Conservation (phyloP, 495 filamentous ascomycete species). For the Physcia stellaris region DNA sequence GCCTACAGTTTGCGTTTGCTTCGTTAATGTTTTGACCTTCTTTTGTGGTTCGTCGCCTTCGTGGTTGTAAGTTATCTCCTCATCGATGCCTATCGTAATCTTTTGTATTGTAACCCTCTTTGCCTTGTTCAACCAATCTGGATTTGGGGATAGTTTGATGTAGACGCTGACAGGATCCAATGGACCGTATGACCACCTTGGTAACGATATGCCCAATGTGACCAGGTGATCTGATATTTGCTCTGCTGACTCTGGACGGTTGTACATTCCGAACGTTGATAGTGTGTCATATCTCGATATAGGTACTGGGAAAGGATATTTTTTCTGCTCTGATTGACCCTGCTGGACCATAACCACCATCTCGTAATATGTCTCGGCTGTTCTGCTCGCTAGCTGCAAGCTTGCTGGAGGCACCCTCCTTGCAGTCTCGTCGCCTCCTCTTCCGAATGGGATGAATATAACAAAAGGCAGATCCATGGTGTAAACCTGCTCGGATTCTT, state of each 20-base stretch:
- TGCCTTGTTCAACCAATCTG: constrained; percentile 80
- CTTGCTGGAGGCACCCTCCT: constrained; percentile 84
- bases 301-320: constrained; percentile 83
- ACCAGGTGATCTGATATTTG: constrained; percentile 80
- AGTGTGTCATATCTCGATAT: constrained; percentile 88
- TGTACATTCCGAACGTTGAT: constrained; percentile 99
- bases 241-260: constrained; percentile 79
- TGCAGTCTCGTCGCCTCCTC: constrained; percentile 76
- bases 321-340: constrained; percentile 68
- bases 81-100: constrained; percentile 87
- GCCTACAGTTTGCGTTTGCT: constrained; percentile 66
- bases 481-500: constrained; percentile 73
- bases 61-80: constrained; percentile 94
- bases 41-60: constrained; percentile 94
- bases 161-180: constrained; percentile 91
- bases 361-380: constrained; percentile 93
- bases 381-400: constrained; percentile 77
- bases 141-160: constrained; percentile 83
- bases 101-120: constrained; percentile 86
- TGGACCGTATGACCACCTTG: constrained; percentile 92
- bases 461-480: constrained; percentile 98
- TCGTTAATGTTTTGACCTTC: constrained; percentile 75
- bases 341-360: constrained; percentile 93
- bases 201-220: constrained; percentile 77
- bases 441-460: constrained; percentile 89